Conservation (phyloP, 192 early-diverging fungal species). For the Dissophora globulifera region DNA sequence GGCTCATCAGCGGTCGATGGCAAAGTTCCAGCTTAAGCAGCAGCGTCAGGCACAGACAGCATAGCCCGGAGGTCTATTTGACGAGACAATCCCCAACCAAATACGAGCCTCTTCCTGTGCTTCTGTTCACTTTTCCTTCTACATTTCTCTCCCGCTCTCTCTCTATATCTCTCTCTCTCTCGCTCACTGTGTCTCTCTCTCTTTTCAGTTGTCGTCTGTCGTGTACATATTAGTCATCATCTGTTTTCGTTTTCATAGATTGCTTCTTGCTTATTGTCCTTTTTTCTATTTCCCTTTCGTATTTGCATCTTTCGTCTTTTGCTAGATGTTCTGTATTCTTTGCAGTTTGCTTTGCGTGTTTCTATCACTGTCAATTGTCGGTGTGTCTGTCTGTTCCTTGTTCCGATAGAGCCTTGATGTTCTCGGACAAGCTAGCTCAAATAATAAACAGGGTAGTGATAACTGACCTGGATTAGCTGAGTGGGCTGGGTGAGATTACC, state of each 20-base stretch:
- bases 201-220: background rate
- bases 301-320: no score
- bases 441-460: no score
- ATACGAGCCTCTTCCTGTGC: background rate
- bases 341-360: no score
- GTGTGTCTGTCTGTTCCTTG: no score
- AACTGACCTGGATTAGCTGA: no score
- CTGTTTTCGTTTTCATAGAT: background rate
- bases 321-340: no score
- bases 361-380: no score
- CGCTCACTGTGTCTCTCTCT: background rate
- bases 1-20: slow-evolving; percentile 10
- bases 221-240: slow-evolving; percentile 1
- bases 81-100: no score
- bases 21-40: slow-evolving; percentile 21
- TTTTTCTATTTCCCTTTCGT: background rate
- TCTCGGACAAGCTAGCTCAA: no score
- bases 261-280: slow-evolving; percentile 2
- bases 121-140: background rate
- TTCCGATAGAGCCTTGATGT: no score
- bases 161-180: background rate
- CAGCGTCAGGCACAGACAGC: slow-evolving; percentile 26
- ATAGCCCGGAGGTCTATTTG: slow-evolving; percentile 1
- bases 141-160: background rate
- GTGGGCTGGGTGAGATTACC: no score